Evolutionary conservation across 2,329 filamentous ascomycete species (phyloP).

Genomic region (Aureobasidium sp.): DNA sequence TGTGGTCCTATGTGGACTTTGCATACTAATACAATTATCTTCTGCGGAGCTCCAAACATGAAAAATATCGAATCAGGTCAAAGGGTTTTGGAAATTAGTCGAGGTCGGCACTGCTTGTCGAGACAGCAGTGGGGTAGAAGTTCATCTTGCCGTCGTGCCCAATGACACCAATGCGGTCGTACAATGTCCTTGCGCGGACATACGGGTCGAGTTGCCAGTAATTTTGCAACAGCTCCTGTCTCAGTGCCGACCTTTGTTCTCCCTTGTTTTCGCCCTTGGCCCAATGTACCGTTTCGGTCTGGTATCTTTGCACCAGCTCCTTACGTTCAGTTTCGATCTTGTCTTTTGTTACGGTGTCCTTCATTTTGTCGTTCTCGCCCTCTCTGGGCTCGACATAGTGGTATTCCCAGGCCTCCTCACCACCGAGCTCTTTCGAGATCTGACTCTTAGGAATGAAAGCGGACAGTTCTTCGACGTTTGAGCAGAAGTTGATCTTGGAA

Average conservation of each 20-base stretch:
- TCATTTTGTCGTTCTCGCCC: slow-evolving; percentile 72
- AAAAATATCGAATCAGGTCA: neutral
- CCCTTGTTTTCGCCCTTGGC: slow-evolving; percentile 46
- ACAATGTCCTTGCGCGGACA: slow-evolving; percentile 71
- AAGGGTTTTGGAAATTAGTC: slow-evolving; percentile 22
- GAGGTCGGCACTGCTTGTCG: slow-evolving; percentile 28
- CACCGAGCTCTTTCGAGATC: slow-evolving; percentile 78
- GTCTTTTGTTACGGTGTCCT: slow-evolving; percentile 54
- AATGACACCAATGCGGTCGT: slow-evolving; percentile 74
- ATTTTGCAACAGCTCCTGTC: slow-evolving; percentile 51
- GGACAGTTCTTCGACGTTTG: slow-evolving; percentile 69
- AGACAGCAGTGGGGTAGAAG: slow-evolving; percentile 52
- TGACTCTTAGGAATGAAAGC: slow-evolving; percentile 64
- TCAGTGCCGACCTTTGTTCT: slow-evolving; percentile 50
- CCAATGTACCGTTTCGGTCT: slow-evolving; percentile 70
- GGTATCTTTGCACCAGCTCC: slow-evolving; percentile 63
- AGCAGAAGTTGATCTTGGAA: slow-evolving; percentile 87
- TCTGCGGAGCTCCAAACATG: neutral
- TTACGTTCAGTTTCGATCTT: slow-evolving; percentile 58
- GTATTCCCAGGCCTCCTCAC: slow-evolving; percentile 79
- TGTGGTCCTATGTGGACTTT: neutral
- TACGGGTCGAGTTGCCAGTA: slow-evolving; percentile 93
- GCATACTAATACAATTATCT: slow-evolving; percentile 1
- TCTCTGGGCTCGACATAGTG: slow-evolving; percentile 67
- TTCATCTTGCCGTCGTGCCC: slow-evolving; percentile 59